These are phyloP conservation scores for Vicia sativa DNA, from an alignment of 306 rosid genomes.

Conservation along the genomic window DNA sequence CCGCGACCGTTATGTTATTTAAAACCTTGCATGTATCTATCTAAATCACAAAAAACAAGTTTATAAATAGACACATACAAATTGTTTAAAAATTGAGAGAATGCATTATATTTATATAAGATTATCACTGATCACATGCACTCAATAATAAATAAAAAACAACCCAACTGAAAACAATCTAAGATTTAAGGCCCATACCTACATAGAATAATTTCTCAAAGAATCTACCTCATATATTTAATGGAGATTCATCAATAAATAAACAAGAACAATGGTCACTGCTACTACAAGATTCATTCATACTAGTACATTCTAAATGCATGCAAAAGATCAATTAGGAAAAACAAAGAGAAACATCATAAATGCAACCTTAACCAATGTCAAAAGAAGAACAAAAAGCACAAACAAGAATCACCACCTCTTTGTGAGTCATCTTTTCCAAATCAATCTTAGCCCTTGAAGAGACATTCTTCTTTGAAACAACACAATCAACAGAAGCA, in stretches of 20 bases:
- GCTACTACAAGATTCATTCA: neutral
- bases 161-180: no score
- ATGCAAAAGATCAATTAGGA: conserved; percentile 19
- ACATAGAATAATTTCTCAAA: neutral
- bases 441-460: conserved; percentile 73
- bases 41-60: neutral
- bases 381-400: neutral
- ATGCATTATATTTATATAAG: no score
- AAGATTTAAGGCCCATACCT: neutral
- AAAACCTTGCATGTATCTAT: neutral
- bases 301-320: neutral
- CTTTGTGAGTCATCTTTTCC: conserved; percentile 59
- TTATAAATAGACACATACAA: neutral
- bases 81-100: no score
- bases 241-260: conserved; percentile 4
- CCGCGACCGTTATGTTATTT: no score
- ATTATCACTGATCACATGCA: no score
- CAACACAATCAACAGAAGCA: conserved; percentile 83
- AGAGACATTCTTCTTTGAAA: conserved; percentile 61
- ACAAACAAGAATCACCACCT: conserved; percentile 48
- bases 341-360: conserved; percentile 11
- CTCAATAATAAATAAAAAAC: no score
- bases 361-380: conserved; percentile 15
- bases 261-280: neutral
- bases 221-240: no score